Conservation (phyloP, 495 filamentous ascomycete species). For the Peziza echinospora region DNA sequence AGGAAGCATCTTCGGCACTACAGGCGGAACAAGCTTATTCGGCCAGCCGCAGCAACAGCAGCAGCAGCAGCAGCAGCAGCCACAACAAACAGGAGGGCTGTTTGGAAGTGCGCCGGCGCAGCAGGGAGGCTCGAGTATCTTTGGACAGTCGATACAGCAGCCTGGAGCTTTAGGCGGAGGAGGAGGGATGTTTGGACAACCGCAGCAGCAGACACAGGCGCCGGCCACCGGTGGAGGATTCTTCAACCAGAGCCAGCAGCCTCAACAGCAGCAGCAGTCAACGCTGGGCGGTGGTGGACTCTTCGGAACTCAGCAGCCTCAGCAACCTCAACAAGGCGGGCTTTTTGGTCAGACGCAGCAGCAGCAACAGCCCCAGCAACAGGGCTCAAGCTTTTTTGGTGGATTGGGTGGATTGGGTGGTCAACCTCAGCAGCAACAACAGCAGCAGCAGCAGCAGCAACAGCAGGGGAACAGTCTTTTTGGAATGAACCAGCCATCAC, state of each 20-base stretch:
- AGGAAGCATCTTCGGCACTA: background rate
- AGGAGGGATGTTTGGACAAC: conserved; percentile 4
- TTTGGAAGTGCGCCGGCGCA: no score
- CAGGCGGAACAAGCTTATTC: conserved; percentile 15
- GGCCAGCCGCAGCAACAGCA: conserved; percentile 18
- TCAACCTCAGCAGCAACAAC: conserved; percentile 19
- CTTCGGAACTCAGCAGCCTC: conserved; percentile 24
- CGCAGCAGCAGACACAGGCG: conserved; percentile 12
- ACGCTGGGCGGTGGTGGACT: conserved; percentile 15
- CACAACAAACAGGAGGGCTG: conserved; percentile 16
- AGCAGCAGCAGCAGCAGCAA: conserved; percentile 18
- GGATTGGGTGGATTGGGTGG: conserved; percentile 20
- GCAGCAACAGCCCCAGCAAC: conserved; percentile 22
- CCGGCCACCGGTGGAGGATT: conserved; percentile 19
- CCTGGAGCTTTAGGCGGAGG: no score
- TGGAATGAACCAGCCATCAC: conserved; percentile 2
- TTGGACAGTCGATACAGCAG: no score
- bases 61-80: conserved; percentile 21
- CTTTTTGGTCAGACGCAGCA: conserved; percentile 17
- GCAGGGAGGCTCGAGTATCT: no score
- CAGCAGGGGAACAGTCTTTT: conserved; percentile 20
- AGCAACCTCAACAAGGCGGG: conserved; percentile 24
- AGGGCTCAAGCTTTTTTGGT: conserved; percentile 12
- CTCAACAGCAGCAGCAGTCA: no score
- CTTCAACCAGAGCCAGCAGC: conserved; percentile 19